These are phyloP conservation scores for Onygenales sp. DNA, from an alignment of 2,329 filamentous ascomycete species.

Conservation along the genomic window DNA sequence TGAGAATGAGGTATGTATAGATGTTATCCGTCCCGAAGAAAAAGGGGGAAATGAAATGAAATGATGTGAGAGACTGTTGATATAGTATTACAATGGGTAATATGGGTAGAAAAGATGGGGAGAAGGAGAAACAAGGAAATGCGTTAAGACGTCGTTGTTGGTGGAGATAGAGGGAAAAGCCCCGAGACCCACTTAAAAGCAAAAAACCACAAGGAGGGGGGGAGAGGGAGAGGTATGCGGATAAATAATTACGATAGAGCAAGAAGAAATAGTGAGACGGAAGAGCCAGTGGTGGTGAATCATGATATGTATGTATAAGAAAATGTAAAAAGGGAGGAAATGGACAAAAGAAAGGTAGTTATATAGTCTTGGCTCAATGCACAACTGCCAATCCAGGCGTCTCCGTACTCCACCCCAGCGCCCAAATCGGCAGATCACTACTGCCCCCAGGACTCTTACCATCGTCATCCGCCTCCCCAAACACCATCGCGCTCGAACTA, in stretches of 20 bases:
- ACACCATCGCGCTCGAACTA: constrained; percentile 38
- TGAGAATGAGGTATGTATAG: no score
- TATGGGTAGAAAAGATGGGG: no score
- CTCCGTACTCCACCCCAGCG: constrained; percentile 35
- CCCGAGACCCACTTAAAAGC: not conserved
- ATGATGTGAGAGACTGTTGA: no score
- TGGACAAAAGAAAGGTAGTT: constrained; percentile 1
- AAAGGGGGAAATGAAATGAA: no score
- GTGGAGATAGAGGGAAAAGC: no score
- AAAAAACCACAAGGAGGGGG: not conserved
- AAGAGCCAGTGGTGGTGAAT: not conserved
- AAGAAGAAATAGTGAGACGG: not conserved
- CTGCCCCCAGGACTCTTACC: constrained; percentile 28
- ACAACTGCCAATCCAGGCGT: constrained; percentile 24
- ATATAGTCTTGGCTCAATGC: constrained; percentile 18
- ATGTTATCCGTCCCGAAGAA: no score
- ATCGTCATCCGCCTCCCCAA: constrained; percentile 35
- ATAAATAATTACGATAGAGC: not conserved
- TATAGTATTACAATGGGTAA: no score
- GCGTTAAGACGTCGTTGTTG: no score
- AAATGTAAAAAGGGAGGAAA: not conserved
- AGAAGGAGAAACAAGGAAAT: no score
- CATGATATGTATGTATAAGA: not conserved
- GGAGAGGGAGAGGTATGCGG: not conserved
- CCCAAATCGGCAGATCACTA: constrained; percentile 39